Base-by-base conservation (phyloP, 495 filamentous ascomycete genomes). In the Hypoxylon fragiforme region DNA sequence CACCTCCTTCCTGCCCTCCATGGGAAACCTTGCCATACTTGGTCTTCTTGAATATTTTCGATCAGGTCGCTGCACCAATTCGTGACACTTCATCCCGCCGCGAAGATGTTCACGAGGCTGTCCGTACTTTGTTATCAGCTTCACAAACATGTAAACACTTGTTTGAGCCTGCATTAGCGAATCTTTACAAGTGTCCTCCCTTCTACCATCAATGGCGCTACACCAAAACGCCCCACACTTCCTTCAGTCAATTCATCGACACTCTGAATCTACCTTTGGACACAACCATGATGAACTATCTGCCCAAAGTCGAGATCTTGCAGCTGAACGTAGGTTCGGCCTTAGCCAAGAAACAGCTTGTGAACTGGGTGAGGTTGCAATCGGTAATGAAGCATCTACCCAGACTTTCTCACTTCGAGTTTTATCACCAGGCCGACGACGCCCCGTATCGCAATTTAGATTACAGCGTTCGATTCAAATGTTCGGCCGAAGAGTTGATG, bases 21-120 rank as follows among this genome's bases (percentile, higher is more conserved):
- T 96, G 89, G 89, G 68, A 79, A 7, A 79, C 71, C 0, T 70
- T 95, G 3, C 89, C 89, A 1, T 90, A 92, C 54, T 77, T 87
- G 15, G 72, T 94, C 2, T 78, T 89, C 14, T 67, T 87, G 11
- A 73, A 85, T 24, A 81, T 92, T 39, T 90, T 96, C 62, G 54
- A 77, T 37, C 81, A 77, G 51, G 85, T 87, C 4, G 81, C 84
- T 3, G 68, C 79, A 35, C 85, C 88, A 2, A 69, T 89, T 9
- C 71, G 81, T 28, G 78, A 85, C 48, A 71, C 77, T 32, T 55
- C 67, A 0, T 78, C 82, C 0, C 62, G 65, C 28, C 39, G 50
- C 41, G 65, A 68, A 38, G 62, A 65, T 50, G 44, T 65, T 20
- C 39, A 34, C 3, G 55, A 52, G 20, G 62, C 62, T 1, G 77